These are phyloP conservation scores for Chimonanthus praecox DNA, from an alignment of 164 flowering plant genomes.

Conservation along the genomic window DNA sequence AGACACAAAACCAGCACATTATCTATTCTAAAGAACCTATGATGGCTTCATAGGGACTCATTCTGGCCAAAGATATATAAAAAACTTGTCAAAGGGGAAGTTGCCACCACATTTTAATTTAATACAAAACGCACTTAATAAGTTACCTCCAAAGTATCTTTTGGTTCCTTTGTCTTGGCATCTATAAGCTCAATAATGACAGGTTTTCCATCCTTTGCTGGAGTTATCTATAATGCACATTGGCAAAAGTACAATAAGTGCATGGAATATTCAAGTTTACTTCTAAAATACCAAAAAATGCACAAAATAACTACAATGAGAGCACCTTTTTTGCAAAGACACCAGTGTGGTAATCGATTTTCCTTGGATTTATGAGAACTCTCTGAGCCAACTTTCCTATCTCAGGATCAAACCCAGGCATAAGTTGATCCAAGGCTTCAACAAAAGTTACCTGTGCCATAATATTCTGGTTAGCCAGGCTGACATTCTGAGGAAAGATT, in stretches of 20 bases:
- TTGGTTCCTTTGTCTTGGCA: constrained; percentile 93
- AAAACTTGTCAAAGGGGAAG: no score
- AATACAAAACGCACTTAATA: neutral
- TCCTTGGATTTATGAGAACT: constrained; percentile 85
- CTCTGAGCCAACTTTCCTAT: constrained; percentile 95
- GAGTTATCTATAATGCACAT: constrained; percentile 62
- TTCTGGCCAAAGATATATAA: neutral
- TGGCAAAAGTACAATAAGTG: neutral
- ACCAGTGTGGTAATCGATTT: constrained; percentile 91
- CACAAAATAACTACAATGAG: neutral
- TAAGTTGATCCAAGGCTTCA: constrained; percentile 96
- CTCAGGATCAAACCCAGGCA: constrained; percentile 99
- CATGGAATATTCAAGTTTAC: constrained; percentile 1
- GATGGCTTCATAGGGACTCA: neutral
- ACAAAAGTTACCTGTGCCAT: constrained; percentile 79
- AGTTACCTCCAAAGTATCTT: constrained; percentile 87
- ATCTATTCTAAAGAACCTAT: no score
- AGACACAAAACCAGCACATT: no score
- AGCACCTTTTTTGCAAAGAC: constrained; percentile 92
- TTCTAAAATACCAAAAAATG: constrained; percentile 1
- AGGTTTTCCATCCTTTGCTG: constrained; percentile 97
- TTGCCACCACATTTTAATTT: no score
- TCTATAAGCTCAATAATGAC: constrained; percentile 93
- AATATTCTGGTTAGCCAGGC: constrained; percentile 1
- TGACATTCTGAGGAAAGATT: neutral